Base-by-base conservation (phyloP, 169 alveolate species). In the Plasmodium chabaudi region DNA sequence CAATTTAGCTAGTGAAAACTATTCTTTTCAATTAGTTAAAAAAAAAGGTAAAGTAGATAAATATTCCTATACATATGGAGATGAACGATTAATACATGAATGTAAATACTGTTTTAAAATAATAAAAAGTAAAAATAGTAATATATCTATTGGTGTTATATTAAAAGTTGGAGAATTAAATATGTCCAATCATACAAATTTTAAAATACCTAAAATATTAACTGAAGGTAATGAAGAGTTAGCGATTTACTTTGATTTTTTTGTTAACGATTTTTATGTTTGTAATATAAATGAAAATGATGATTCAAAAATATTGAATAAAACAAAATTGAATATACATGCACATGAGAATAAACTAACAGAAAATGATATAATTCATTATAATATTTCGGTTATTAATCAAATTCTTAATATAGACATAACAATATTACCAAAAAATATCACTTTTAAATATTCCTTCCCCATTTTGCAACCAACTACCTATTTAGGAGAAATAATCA, bases 261-360 rank as follows among this genome's bases (percentile, higher is more conserved):
- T 82, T 55, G 90, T 82, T 55, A 82, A 82, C 42, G 90, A 82
- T 82, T 82, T 82, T 67, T 82, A 82, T 47, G 84, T 25, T 39
- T 82, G 90, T 49, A 82, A 67, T 61, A 21, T 82, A 65, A 57
- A 19, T 21, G 82, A 82, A 49, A 67, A 67, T 27, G 46, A 47
- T 23, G 25, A 60, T 47, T 65, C 47, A 27, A 55, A 63, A 56
- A 56, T 82, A 65, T 1, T 82, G 61, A 82, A 82, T 53, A 82
- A 71, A 70, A 82, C 84, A 9, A 82, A 82, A 59, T 55, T 82
- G 61, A 82, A 82, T 47, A 67, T 82, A 65, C 60, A 82, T 82
- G 61, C 90, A 55, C 84, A 82, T 56, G 79, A 65, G 67, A 82
- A 82, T 82, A 82, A 82, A 65, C 9, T 82, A 27, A 57, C 59